Evolutionary conservation across 371 early-diverging fungal species (phyloP), one percentile per base, ranked within the genome.

Genomic region (Chytridiales sp.): DNA sequence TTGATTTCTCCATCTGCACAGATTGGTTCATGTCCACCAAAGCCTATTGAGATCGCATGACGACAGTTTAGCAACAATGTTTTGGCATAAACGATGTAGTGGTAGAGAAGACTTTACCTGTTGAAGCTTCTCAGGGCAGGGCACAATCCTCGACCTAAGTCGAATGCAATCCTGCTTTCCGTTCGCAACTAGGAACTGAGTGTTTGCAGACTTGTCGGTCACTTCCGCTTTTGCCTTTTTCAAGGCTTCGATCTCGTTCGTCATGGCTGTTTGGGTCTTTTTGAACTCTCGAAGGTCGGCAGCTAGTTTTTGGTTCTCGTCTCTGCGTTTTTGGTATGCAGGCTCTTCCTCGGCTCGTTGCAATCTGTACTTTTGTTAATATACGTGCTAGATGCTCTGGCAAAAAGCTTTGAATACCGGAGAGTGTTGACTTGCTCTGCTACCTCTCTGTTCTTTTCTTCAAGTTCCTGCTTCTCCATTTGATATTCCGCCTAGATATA

Each of bases 111-210:
- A 34, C 26, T 51, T 26, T 35, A 75, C 85, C 57, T 78, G 73
- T 62, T 83, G 78, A 6, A 86, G 67, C 63, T 83, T 80, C 56
- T 84, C 87, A 1, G 87, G 87, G 49, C 78, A 82, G 26, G 79
- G 79, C 31, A 87, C 85, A 30, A 86, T 80, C 0, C 82, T 70
- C 11, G 76, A 62, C 38, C 72, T 70, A 1, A 85, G 68, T 17
- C 72, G 58, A 0, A 56, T 57, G 34, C 83, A 70, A 52, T 86
- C 80, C 47, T 78, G 80, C 47, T 82, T 81, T 38, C 68, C 35
- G 46, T 66, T 71, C 24, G 55, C 27, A 34, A 55, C 53, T 30
- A 61, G 21, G 50, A 64, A 47, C 15, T 67, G 47, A 4, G 54
- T 70, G 48, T 62, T 56, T 70, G 49, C 81, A 29, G 79, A 35